Conservation (phyloP, 2,329 filamentous ascomycete species). For the Dactylonectria macrodidyma region DNA sequence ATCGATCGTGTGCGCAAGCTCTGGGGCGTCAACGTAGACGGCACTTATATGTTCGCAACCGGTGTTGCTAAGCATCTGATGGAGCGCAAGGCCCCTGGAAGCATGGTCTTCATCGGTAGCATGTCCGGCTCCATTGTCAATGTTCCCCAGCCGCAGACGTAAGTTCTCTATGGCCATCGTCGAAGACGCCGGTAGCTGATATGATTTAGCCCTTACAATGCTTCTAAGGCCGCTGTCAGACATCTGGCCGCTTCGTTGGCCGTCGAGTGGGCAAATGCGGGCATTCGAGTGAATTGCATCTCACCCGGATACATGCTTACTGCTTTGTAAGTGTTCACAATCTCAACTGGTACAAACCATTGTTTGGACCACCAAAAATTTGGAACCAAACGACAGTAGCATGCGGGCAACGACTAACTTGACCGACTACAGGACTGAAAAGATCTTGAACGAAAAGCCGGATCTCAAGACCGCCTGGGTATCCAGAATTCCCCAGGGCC, state of each 20-base stretch:
- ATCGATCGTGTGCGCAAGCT: constrained; percentile 92
- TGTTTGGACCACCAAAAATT: background rate
- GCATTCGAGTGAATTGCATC: constrained; percentile 95
- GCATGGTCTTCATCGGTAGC: constrained; percentile 93
- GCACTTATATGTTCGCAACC: constrained; percentile 90
- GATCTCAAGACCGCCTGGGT: constrained; percentile 92
- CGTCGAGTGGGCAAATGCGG: constrained; percentile 91
- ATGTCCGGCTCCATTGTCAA: constrained; percentile 97
- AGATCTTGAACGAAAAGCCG: constrained; percentile 97
- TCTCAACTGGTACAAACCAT: background rate
- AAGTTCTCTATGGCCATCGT: constrained; percentile 45
- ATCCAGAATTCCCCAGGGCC: constrained; percentile 89
- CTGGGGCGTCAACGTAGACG: constrained; percentile 93
- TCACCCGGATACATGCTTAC: constrained; percentile 97
- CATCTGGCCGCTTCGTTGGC: constrained; percentile 90
- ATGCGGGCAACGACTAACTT: background rate
- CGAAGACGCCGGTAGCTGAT: background rate
- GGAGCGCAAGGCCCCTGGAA: constrained; percentile 82
- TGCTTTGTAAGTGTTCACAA: constrained; percentile 75
- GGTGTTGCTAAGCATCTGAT: constrained; percentile 90
- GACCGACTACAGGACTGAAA: constrained; percentile 78
- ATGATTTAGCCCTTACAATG: constrained; percentile 83
- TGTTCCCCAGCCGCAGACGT: constrained; percentile 91
- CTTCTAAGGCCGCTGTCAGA: constrained; percentile 90
- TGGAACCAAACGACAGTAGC: background rate